Conservation (phyloP, 192 early-diverging fungal species). For the Phycomyces blakesleeanus region DNA sequence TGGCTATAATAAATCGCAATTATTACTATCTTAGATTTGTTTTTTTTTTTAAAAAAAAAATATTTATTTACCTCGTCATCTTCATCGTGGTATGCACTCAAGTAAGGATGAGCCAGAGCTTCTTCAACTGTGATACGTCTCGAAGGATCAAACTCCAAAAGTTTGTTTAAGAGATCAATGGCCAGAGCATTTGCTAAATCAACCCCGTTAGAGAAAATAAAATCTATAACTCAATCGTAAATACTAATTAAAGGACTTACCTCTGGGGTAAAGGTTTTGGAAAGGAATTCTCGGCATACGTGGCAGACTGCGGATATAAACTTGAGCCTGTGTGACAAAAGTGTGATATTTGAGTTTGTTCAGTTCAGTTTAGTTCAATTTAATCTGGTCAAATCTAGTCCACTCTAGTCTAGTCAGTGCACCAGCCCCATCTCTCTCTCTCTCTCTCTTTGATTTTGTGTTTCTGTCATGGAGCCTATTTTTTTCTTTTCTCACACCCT, state of each 20-base stretch:
- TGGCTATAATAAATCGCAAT: slow-evolving; percentile 40
- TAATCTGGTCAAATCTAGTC: no score
- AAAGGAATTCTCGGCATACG: slow-evolving; percentile 78
- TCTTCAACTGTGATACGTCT: slow-evolving; percentile 89
- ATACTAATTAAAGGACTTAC: neutral
- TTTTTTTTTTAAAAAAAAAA: neutral
- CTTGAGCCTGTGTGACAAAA: slow-evolving; percentile 58
- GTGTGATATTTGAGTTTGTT: no score
- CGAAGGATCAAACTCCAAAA: slow-evolving; percentile 84
- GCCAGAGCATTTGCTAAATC: slow-evolving; percentile 74
- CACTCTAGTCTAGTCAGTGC: no score
- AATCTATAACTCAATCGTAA: no score
- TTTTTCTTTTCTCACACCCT: no score
- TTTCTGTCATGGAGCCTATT: no score
- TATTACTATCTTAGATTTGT: no score
- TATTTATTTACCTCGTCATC: slow-evolving; percentile 34
- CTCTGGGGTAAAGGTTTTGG: slow-evolving; percentile 72
- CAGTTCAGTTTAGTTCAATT: no score
- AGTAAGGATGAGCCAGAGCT: slow-evolving; percentile 88
- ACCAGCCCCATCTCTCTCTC: no score
- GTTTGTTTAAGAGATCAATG: slow-evolving; percentile 83
- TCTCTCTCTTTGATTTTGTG: no score
- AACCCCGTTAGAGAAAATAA: no score
- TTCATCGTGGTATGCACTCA: slow-evolving; percentile 56
- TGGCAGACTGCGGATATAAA: slow-evolving; percentile 85